Evolutionary conservation across 1,139 yeast genomes (phyloP).

Genomic region (Taphrina betulina): DNA sequence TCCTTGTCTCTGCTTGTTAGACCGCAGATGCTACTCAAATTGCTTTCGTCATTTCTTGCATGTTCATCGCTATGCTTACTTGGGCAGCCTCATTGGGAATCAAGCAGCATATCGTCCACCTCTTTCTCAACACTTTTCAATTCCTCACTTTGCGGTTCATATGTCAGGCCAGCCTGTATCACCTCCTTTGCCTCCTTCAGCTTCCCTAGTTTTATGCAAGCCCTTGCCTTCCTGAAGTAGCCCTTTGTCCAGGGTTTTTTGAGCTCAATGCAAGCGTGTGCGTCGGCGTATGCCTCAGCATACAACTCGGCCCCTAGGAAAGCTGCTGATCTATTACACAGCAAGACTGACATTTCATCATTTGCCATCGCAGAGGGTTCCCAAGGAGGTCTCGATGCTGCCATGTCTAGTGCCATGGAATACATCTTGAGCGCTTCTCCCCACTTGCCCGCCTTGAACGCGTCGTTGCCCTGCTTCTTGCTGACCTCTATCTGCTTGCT

Average conservation of each 20-base stretch:
- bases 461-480: slow-evolving; percentile 67
- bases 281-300: slow-evolving; percentile 75
- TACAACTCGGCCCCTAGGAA: slow-evolving; percentile 63
- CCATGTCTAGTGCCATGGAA: slow-evolving; percentile 76
- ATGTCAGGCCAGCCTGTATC: slow-evolving; percentile 66
- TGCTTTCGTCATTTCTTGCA: no score
- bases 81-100: slow-evolving; percentile 1
- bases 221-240: slow-evolving; percentile 77
- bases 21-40: no score
- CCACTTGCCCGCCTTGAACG: slow-evolving; percentile 61
- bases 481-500: slow-evolving; percentile 68
- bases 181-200: slow-evolving; percentile 70
- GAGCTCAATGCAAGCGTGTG: slow-evolving; percentile 70
- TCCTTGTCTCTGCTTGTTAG: no score
- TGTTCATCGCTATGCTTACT: no score
- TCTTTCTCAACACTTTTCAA: slow-evolving; percentile 44
- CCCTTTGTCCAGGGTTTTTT: slow-evolving; percentile 68
- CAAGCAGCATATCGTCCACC: slow-evolving; percentile 38
- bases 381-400: slow-evolving; percentile 76
- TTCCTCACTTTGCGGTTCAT: slow-evolving; percentile 49
- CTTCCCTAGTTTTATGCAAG: slow-evolving; percentile 67
- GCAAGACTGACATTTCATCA: slow-evolving; percentile 69
- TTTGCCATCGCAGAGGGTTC: slow-evolving; percentile 78
- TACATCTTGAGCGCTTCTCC: slow-evolving; percentile 73
- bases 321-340: slow-evolving; percentile 83